Evolutionary conservation across 495 filamentous ascomycete species (phyloP), one percentile per base, ranked within the genome.

Genomic region (Halenospora varia): DNA sequence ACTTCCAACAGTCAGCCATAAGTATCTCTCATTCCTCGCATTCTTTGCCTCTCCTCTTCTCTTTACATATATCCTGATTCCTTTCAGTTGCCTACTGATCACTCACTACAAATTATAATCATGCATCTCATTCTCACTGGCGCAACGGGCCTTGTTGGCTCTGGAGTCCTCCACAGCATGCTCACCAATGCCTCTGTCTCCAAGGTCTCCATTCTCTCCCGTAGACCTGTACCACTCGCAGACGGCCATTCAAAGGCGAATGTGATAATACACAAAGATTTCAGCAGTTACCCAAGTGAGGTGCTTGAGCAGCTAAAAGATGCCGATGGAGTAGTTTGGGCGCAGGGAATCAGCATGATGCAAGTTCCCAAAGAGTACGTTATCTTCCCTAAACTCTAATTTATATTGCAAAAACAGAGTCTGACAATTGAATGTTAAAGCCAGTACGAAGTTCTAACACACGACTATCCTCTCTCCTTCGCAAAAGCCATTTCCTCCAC

Each of bases 91-190:
- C n/a, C 35, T 47, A 47, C 10, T 13, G 8, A n/a, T n/a, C n/a
- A n/a, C n/a, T n/a, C n/a, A n/a, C n/a, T n/a, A n/a, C n/a, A n/a
- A n/a, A n/a, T n/a, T n/a, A n/a, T n/a, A n/a, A n/a, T n/a, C n/a
- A 88, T 88, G 85, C 87, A 88, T 75, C 73, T 91, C 56, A 84
- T 91, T 52, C 78, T 90, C 41, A 90, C 88, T 0, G 88, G 88
- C 35, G 87, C 87, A 8, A 91, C 87, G 0, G 88, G 88, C 58
- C 77, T 89, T 2, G 82, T 89, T 17, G 87, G 88, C 69, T 82
- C 80, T 3, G 80, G 72, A 22, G 80, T 82, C 20, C 76, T 90
- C 1, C 77, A 85, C 51, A 73, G 78, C 51, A 87, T 89, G 77
- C 75, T 90, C 54, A 75, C 71, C 48, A 80, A 74, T 25, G 71